Base-by-base conservation (phyloP, 169 alveolate genomes). In the Ichthyophthirius multifiliis region DNA sequence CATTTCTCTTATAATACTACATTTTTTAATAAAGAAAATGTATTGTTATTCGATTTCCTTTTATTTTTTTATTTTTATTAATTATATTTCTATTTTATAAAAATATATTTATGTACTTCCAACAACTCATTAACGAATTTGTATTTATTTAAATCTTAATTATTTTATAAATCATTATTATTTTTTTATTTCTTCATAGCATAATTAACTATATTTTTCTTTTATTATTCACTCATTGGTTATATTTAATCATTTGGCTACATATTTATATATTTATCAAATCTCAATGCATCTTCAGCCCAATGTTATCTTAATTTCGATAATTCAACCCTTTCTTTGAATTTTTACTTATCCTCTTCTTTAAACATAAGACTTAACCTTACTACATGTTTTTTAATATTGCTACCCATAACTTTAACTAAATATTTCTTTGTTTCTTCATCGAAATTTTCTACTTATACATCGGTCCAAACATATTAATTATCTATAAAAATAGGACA, bases 391-490 rank as follows among this genome's bases (percentile, higher is more conserved):
- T 92, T 92, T 20, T 81, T 74, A 78, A 81, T 74, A 20, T 85
- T 87, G 10, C 84, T 85, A 20, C 74, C 43, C 35, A 78, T 34
- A 1, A 89, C 87, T 47, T 78, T 75, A 3, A 92, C 96, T n/a
- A 48, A 47, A 71, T 63, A 92, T 75, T 90, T 92, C 27, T 86
- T 46, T 3, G 84, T 76, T 2, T 45, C 74, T 35, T 82, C 75
- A 74, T 91, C 87, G 71, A 76, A 91, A 73, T 67, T 86, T 12
- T 87, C 16, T 37, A 92, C 90, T 5, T 82, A 62, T 4, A 92
- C 94, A 16, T 92, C 92, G 18, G 85, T 87, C 94, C 96, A 92
- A 5, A 55, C 63, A 47, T 92, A 81, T 34, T 62, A 39, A n/a
- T 87, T 75, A 41, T 83, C 75, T 27, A 83, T 90, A 65, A 55